Evolutionary conservation across 2,329 filamentous ascomycete genomes (phyloP), one percentile per base, ranked within the genome.

Genomic region (Proliferodiscus dingleyae): DNA sequence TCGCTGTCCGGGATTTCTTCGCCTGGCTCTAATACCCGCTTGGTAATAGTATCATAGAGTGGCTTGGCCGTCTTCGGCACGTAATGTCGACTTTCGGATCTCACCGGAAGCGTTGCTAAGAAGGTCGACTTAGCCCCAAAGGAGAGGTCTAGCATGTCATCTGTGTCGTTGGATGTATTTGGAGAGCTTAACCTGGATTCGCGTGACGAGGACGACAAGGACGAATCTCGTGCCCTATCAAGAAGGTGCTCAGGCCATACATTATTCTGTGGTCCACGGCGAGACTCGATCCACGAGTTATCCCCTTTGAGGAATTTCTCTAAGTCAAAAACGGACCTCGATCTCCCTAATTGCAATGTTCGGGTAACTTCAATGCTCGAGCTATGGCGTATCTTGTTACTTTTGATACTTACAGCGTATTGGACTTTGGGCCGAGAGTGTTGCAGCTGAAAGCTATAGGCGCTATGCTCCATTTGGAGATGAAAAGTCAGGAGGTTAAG

Each of bases 221-320:
- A 58, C 7, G 49, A 50, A n/a, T 53, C 52, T 30, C 49, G 19
- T 10, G 36, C 13, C 6, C 41, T 40, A 33, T 51, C 40, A 5
- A 37, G 16, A 18, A 57, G 46, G 29, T 57, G 41, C 7, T 52
- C 41, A 5, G 57, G 45, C 37, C 36, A 51, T 6, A 34, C 26
- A 38, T 68, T 62, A 39, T 71, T 61, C 2, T 66, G 55, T 0
- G 68, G 63, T 0, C 68, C 70, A 30, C 71, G 57, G 3, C 74
- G 69, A 5, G 67, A 66, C 13, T 61, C 66, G 5, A 68, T 50
- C 70, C 71, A 77, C 1, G 71, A 69, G 9, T 70, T 60, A 48
- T 78, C 72, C 7, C 72, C 72, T 2, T 65, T 60, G 13, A 71
- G 52, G 43, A 67, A 69, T 16, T 66, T 67, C 16, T 71, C 66